phyloP scores from a whole-genome alignment of 2,329 filamentous ascomycete genomes.

The Cladosporium velox region DNA sequence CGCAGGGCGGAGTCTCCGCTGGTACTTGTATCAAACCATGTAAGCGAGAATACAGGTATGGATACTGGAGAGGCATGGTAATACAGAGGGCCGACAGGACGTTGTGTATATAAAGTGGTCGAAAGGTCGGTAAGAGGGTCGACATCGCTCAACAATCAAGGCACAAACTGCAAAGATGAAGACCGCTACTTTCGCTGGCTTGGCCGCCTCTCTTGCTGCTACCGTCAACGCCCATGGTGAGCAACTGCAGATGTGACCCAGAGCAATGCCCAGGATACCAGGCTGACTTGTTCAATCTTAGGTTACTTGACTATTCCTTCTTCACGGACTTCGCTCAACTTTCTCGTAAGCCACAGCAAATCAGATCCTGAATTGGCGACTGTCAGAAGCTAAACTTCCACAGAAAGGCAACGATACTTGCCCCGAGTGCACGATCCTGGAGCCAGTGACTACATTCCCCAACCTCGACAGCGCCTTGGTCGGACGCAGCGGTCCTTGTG shows the following conservation, averaged over 20 bases:
- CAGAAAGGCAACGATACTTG: constrained; percentile 3
- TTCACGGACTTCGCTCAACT: not conserved
- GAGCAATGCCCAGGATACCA: not conserved
- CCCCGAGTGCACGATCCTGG: constrained; percentile 3
- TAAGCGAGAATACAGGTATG: not conserved
- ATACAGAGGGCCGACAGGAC: not conserved
- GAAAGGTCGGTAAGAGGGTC: not conserved
- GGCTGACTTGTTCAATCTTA: no score
- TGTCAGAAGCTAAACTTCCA: not conserved
- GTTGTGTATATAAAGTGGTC: not conserved
- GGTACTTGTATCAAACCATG: not conserved
- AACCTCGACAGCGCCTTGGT: not conserved
- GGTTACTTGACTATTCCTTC: not conserved
- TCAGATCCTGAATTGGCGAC: not conserved
- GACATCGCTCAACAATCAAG: not conserved
- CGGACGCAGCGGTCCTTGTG: constrained; percentile 2
- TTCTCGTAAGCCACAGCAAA: not conserved
- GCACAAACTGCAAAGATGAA: not conserved
- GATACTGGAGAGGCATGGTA: not conserved
- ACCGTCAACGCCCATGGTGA: not conserved
- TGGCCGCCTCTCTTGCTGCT: not conserved
- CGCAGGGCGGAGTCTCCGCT: constrained; percentile 4
- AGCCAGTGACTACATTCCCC: not conserved
- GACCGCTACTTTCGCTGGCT: not conserved
- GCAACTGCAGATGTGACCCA: not conserved